These are phyloP conservation scores for Phytopythium boreale DNA, from an alignment of 352 stramenopile genomes.

Conservation along the genomic window DNA sequence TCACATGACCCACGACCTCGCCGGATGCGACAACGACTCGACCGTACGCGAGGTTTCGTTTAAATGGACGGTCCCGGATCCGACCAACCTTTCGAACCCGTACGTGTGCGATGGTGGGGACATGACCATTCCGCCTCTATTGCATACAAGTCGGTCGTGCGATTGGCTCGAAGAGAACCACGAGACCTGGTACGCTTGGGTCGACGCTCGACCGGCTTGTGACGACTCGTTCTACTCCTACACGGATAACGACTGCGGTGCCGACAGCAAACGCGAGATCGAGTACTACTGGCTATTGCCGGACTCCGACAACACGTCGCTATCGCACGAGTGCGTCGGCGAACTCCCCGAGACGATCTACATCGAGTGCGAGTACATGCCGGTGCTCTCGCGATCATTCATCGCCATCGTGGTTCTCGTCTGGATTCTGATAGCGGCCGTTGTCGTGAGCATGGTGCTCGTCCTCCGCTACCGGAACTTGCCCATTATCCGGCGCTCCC, in stretches of 20 bases:
- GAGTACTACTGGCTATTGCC: conserved; percentile 22
- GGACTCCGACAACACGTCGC: conserved; percentile 7
- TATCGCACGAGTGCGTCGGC: conserved; percentile 17
- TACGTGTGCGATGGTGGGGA: conserved; percentile 24
- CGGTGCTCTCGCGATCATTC: conserved; percentile 6
- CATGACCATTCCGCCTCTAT: conserved; percentile 1
- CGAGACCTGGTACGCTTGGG: conserved; percentile 20
- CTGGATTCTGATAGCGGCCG: conserved; percentile 5
- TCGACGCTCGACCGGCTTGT: conserved; percentile 11
- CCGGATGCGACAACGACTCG: conserved; percentile 6
- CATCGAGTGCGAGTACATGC: conserved; percentile 25
- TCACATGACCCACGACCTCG: conserved; percentile 10
- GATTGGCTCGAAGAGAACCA: conserved; percentile 20
- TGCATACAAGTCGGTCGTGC: conserved; percentile 21
- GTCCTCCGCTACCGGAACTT: conserved; percentile 18
- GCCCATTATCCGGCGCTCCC: conserved; percentile 45
- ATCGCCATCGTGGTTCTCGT: conserved; percentile 4
- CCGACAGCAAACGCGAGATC: conserved; percentile 1
- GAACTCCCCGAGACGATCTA: conserved; percentile 6
- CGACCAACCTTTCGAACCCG: conserved; percentile 14
- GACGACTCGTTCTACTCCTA: conserved; percentile 23
- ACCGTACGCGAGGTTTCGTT: conserved; percentile 11
- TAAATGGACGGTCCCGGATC: conserved; percentile 16
- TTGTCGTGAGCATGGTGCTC: conserved; percentile 15
- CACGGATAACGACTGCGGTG: conserved; percentile 13